Base-by-base conservation (phyloP, 2,329 filamentous ascomycete species). In the Rasamsonia emersonii region DNA sequence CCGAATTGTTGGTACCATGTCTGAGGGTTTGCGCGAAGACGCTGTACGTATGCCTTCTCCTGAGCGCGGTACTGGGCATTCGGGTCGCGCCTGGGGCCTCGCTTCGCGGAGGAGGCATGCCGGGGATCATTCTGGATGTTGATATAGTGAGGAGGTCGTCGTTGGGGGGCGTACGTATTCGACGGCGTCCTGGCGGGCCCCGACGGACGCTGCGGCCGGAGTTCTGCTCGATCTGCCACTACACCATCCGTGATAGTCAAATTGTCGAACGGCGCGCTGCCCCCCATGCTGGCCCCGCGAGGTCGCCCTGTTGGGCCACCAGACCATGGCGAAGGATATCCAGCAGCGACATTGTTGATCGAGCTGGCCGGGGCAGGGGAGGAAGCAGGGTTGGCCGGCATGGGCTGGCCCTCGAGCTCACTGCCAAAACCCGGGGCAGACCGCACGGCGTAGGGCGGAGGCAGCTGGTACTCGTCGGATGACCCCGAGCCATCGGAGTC, bases 21-120 rank as follows among this genome's bases (percentile, higher is more conserved):
- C 39, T 73, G 72, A 25, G 77, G 75, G 44, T 91, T 84, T 53
- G 93, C 85, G 36, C 86, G 79, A 51, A 96, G 74, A 46, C 89
- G 79, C 58, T 94, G 86, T 19, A 96, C 81, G 54, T 98, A 98
- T 36, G 89, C 89, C 54, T 88, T 85, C 59, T 96, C 89, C 60
- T 96, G 86, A 28, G 84, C 83, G 38, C 82, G 69, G 53, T 84
- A 85, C 45, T 82, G 77, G 32, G 78, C 77, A 48, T 80, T 79
- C 7, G 79, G 79, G 48, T 84, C 81, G 41, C 70, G 59, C 37
- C 73, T 64, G 21, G 67, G 56, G 23, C 54, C 51, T 41, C 77
- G 64, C 39, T 71, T 72, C 3, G 67, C 58, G 2, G 75, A 78
- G 5, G 65, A 68, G 5, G 72, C 75, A 39, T 75, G 68, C 40